These are phyloP conservation scores for Ceratobasidium sp. DNA, from an alignment of 1,284 basidiomycete species.

Conservation along the genomic window DNA sequence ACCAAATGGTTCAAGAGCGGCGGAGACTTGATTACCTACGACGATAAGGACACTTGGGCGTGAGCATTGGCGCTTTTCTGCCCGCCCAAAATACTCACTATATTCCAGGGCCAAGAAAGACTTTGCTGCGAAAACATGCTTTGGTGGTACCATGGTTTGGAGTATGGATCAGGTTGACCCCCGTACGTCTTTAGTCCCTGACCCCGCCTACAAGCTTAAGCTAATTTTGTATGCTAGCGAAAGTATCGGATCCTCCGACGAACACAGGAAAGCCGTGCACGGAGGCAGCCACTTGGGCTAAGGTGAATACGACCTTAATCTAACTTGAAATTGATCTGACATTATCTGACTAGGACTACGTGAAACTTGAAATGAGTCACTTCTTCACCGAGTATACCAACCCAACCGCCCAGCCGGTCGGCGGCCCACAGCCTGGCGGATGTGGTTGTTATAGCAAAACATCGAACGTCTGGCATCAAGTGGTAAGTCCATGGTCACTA, in stretches of 20 bases:
- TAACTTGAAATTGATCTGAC: background rate
- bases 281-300: constrained; percentile 24
- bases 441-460: constrained; percentile 33
- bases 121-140: constrained; percentile 31
- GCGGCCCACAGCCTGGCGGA: background rate
- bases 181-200: background rate
- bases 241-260: background rate
- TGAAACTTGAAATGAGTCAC: constrained; percentile 10
- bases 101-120: constrained; percentile 17
- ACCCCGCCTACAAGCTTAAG: background rate
- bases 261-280: constrained; percentile 29
- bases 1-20: constrained; percentile 41
- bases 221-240: background rate
- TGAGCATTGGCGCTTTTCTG: background rate
- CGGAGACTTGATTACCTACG: constrained; percentile 33
- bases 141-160: constrained; percentile 37
- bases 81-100: background rate
- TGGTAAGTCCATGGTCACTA: constrained; percentile 3
- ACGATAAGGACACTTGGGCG: constrained; percentile 33
- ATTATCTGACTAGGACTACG: constrained; percentile 15
- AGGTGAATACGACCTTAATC: background rate
- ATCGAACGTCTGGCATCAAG: constrained; percentile 26
- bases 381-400: constrained; percentile 32
- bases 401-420: constrained; percentile 13
- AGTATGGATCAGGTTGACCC: constrained; percentile 37